These are phyloP conservation scores for Hypoxylon crocopeplum DNA, from an alignment of 495 filamentous ascomycete species.

Conservation along the genomic window DNA sequence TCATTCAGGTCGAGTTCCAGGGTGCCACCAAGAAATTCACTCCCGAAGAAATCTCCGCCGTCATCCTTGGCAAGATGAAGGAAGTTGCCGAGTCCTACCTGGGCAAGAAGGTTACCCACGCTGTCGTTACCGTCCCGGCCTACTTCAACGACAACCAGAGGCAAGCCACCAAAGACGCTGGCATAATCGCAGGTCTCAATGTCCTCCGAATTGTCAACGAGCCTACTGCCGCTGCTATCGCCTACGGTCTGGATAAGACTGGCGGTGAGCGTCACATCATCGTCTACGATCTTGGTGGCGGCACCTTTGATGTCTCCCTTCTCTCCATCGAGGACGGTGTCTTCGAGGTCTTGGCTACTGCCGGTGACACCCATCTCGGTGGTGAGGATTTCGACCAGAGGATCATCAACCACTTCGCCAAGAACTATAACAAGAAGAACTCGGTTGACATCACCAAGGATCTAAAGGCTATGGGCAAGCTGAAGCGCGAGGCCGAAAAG, in stretches of 20 bases:
- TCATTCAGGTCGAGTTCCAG: constrained; percentile 77
- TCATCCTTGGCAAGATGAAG: constrained; percentile 95
- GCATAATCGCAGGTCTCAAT: constrained; percentile 92
- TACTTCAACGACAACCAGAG: constrained; percentile 99
- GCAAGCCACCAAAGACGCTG: constrained; percentile 98
- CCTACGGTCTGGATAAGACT: constrained; percentile 87
- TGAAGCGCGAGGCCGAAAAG: constrained; percentile 99
- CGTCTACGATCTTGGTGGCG: constrained; percentile 98
- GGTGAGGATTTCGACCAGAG: constrained; percentile 99
- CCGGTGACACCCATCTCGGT: constrained; percentile 99
- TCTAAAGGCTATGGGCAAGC: constrained; percentile 98
- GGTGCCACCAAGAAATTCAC: constrained; percentile 79
- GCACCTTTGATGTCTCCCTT: constrained; percentile 99
- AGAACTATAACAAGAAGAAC: constrained; percentile 99
- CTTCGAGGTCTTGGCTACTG: constrained; percentile 97
- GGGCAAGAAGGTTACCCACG: constrained; percentile 94
- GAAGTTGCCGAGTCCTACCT: constrained; percentile 93
- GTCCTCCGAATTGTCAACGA: constrained; percentile 98
- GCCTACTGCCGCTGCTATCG: constrained; percentile 86
- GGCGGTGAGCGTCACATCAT: constrained; percentile 89
- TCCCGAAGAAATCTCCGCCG: constrained; percentile 86
- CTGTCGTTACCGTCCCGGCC: constrained; percentile 95
- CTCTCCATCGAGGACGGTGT: constrained; percentile 96
- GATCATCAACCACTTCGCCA: constrained; percentile 95
- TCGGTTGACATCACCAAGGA: constrained; percentile 91